Percentiles rank a stretch among this genome's conserved stretches.
These are phyloP conservation scores for Pyricularia sp. DNA, from an alignment of 2,329 filamentous ascomycete species.

Conservation along the genomic window DNA sequence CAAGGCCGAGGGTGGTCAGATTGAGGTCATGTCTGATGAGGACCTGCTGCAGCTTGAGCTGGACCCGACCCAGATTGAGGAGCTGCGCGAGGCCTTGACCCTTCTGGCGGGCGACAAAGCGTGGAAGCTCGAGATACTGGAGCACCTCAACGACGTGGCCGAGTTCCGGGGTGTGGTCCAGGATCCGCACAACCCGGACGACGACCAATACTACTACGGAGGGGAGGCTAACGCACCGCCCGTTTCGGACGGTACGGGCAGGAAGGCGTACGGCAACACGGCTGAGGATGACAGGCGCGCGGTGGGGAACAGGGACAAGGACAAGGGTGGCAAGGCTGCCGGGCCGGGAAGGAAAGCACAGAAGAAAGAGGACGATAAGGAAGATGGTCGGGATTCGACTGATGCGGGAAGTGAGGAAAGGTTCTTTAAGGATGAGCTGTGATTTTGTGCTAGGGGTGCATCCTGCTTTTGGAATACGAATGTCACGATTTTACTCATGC, in stretches of 20 bases:
- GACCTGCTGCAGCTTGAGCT: slow-evolving; percentile 62
- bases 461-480: background rate
- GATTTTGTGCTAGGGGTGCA: slow-evolving; percentile 9
- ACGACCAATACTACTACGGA: background rate
- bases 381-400: slow-evolving; percentile 9
- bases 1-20: slow-evolving; percentile 49
- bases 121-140: slow-evolving; percentile 76
- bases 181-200: slow-evolving; percentile 12
- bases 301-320: slow-evolving; percentile 13
- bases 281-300: slow-evolving; percentile 12
- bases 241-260: slow-evolving; percentile 30
- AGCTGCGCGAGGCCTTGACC: slow-evolving; percentile 58
- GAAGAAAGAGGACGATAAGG: slow-evolving; percentile 7
- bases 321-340: slow-evolving; percentile 9
- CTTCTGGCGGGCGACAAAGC: slow-evolving; percentile 59
- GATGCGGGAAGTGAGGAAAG: slow-evolving; percentile 35
- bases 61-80: slow-evolving; percentile 56
- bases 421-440: slow-evolving; percentile 40
- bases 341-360: slow-evolving; percentile 16
- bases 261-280: slow-evolving; percentile 28
- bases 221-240: background rate
- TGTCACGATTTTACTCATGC: background rate
- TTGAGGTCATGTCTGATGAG: slow-evolving; percentile 52
- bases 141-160: slow-evolving; percentile 47
- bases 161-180: slow-evolving; percentile 66